Base-by-base conservation (phyloP, 306 rosid genomes). In the Acacia crassicarpa region DNA sequence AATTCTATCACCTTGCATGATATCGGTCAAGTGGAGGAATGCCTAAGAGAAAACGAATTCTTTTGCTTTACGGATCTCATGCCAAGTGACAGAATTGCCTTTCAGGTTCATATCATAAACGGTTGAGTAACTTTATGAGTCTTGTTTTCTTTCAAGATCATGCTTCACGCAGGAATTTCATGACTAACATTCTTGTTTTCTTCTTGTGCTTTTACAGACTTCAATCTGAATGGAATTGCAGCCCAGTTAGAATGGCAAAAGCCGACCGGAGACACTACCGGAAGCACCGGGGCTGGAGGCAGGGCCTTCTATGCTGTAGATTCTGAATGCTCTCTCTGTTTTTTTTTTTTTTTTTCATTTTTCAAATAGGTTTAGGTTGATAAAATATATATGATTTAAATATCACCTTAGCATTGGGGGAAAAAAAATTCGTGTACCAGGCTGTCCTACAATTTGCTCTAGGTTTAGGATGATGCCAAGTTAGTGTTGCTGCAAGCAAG, bases 221-320 rank as follows among this genome's bases (percentile, higher is more conserved):
- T 53, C 97, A 88, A 79, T 15, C 92, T 6, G 99, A 96, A 81
- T 94, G 97, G 93, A 87, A 82, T 74, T 89, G 92, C 88, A 96
- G 99, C 83, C 99, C 99, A 0, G 94, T 90, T 1, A 83, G 97
- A 83, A 96, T 96, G 99, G 97, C 85, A 2, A 93, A 93, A 80
- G 94, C 94, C 5, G 93, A 92, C 15, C 87, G 76, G 66, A 89
- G 89, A 51, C 78, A 45, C 46, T 76, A 54, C 75, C 83, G 88
- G 74, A 95, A 91, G 84, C 86, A 79, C 12, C 68, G 89, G 79
- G 76, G 91, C 74, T 96, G 99, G 97, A 86, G 74, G 87, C 78
- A 78, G 20, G 75, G 90, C 75, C 73, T 95, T 87, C 86, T 96
- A 25, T 96, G 99, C 94, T 93, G 99, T 91, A 96, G 87, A 88